Conservation (phyloP, 257 asterid species). For the Dorcoceras hygrometricum region DNA sequence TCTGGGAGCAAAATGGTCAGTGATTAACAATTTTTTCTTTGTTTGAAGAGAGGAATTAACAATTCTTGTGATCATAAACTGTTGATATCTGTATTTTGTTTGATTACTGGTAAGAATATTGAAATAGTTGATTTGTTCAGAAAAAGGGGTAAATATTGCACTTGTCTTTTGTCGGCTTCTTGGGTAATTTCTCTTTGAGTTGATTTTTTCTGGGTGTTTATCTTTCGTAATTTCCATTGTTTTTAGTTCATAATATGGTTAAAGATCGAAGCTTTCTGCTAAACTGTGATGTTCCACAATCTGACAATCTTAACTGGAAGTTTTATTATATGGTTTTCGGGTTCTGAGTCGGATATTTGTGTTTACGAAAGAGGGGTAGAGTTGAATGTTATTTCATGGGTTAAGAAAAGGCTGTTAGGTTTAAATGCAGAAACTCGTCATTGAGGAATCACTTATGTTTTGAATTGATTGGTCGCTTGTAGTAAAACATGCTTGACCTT, state of each 20-base stretch:
- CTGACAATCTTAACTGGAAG: neutral
- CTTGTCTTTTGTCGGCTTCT: slow-evolving; percentile 14
- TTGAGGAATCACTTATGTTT: slow-evolving; percentile 3
- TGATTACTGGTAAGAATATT: slow-evolving; percentile 12
- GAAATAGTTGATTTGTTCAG: slow-evolving; percentile 5
- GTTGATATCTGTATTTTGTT: neutral
- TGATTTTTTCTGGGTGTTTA: neutral
- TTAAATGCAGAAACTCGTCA: neutral
- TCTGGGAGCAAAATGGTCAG: slow-evolving; percentile 84
- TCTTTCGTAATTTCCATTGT: neutral
- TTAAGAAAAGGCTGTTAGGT: neutral
- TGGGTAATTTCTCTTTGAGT: neutral
- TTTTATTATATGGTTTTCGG: neutral
- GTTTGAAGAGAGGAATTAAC: no score
- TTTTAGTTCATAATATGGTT: neutral
- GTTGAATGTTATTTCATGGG: neutral
- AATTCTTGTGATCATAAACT: slow-evolving; percentile 13
- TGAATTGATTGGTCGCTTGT: slow-evolving; percentile 29
- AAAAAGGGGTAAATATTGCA: neutral
- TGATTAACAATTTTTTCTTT: slow-evolving; percentile 25
- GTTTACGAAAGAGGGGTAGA: neutral
- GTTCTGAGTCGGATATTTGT: neutral
- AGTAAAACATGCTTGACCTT: slow-evolving; percentile 89
- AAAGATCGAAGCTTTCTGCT: slow-evolving; percentile 1
- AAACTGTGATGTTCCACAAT: neutral